Base-by-base conservation (phyloP, 495 filamentous ascomycete genomes). In the Daldinia childiae region DNA sequence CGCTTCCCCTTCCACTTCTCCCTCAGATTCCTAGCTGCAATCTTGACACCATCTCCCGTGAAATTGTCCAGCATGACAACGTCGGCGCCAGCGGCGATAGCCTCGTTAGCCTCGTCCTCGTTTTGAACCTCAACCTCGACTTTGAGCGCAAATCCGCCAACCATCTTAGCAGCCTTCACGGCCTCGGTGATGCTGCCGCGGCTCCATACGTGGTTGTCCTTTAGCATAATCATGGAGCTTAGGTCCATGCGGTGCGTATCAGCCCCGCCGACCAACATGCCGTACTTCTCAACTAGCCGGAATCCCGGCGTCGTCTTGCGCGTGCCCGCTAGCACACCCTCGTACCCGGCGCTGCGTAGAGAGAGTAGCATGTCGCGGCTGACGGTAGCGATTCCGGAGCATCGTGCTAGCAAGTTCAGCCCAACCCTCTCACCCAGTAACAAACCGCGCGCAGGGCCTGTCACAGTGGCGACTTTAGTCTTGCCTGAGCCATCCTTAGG, bases 51-150 rank as follows among this genome's bases (percentile, higher is more conserved):
- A 9, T 92, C 89, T 0, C 88, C 85, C 0, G 86, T 87, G 76
- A 98, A 98, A 77, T 99, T 99, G 79, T 99, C 95, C 73, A 99
- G 81, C 95, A 99, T 99, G 58, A 99, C 87, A 6, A 98, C 88
- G 84, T 98, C 95, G 1, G 95, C 95, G 3, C 95, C 96, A 0
- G 95, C 94, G 5, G 79, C 86, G 73, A 97, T 93, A 0, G 95
- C 95, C 79, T 96, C 92, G 76, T 97, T 88, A 4, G 95, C 95
- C 79, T 96, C 93, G 66, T 86, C 89, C 79, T 97, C 86, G 78
- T 85, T 92, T 81, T 93, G 89, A 63, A 93, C 94, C 83, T 99
- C 95, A 15, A 99, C 96, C 82, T 99, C 95, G 36, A 99, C 87
- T 85, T 99, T 99, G 17, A 96, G 84, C 15, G 90, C 86, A 77